Percentiles rank a stretch among this genome's conserved stretches.
phyloP scores from a whole-genome alignment of 2,329 filamentous ascomycete genomes.

The Xylaria sp. region DNA sequence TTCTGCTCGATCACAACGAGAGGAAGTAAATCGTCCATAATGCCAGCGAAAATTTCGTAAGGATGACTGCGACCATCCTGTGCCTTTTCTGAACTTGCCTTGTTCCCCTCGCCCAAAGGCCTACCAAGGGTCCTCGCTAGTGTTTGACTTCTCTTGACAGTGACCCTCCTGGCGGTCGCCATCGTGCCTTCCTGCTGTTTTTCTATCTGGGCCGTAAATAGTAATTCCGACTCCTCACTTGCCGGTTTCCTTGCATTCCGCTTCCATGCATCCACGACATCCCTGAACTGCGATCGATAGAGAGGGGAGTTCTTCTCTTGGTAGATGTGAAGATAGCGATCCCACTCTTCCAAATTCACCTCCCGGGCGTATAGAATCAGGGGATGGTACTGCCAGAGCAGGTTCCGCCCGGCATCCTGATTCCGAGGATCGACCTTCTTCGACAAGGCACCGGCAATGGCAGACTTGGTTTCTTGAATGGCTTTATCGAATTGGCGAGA shows the following conservation, averaged over 20 bases:
- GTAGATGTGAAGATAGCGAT: constrained; percentile 81
- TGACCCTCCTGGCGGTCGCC: constrained; percentile 85
- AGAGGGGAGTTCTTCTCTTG: constrained; percentile 79
- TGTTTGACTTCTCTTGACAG: constrained; percentile 93
- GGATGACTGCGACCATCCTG: constrained; percentile 75
- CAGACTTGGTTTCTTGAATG: constrained; percentile 74
- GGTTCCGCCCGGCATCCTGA: constrained; percentile 76
- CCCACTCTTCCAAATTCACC: constrained; percentile 84
- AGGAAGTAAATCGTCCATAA: constrained; percentile 83
- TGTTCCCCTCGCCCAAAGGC: constrained; percentile 70
- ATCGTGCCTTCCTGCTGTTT: constrained; percentile 84
- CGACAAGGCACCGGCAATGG: constrained; percentile 68
- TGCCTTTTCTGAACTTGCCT: constrained; percentile 65
- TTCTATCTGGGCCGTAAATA: constrained; percentile 87
- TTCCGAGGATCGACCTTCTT: constrained; percentile 77
- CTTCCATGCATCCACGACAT: constrained; percentile 82
- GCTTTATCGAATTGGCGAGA: constrained; percentile 81
- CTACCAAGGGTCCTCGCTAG: constrained; percentile 78
- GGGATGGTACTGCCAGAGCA: constrained; percentile 89
- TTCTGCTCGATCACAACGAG: constrained; percentile 95
- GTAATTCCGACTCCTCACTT: constrained; percentile 81
- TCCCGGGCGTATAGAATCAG: constrained; percentile 90
- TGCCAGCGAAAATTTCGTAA: constrained; percentile 83
- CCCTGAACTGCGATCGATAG: constrained; percentile 85
- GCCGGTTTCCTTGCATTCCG: constrained; percentile 78